Evolutionary conservation across 2,329 filamentous ascomycete genomes (phyloP), one percentile per base, ranked within the genome.

Genomic region (Scedosporium dehoogii): DNA sequence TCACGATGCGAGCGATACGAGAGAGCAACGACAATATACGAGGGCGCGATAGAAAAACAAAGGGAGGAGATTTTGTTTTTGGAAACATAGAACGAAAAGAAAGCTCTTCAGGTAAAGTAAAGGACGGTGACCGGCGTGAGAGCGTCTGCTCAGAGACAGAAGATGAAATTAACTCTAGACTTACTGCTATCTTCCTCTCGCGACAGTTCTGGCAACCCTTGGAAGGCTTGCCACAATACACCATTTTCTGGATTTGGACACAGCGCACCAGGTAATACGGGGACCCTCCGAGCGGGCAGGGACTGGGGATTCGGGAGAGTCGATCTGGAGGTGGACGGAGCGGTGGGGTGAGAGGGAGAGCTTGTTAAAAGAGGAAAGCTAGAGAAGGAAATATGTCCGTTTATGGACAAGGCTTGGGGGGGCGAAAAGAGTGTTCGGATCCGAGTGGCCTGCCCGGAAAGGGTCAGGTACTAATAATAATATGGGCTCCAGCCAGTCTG

Each of bases 211-310:
- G 81, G 70, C 81, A 84, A 48, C 80, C 81, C 68, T 81, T 81
- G 44, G 81, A 83, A 53, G 81, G 81, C 67, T 82, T 83, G 4
- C 81, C 81, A 66, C 81, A 83, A 67, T 82, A 84, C 5, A 84
- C 81, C 81, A 84, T 84, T 62, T 60, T 65, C 59, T n/a, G 53
- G 12, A 38, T 38, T 38, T 38, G 33, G 33, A 10, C 33, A 38
- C 33, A 38, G n/a, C 44, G n/a, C 44, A 48, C 44, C 14, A 48
- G 44, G 48, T 53, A 25, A 53, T 27, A 57, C 53, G 53, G 53
- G 23, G 23, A 27, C 16, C 53, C 53, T 27, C 23, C 23, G 21
- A 23, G 23, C 29, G 18, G 53, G 6, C 16, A 27, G 23, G 16
- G 56, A 38, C 56, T 58, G 27, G 56, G 51, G 51, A 55, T 23